Conservation (phyloP, 116 monocot species). For the Papilionanthe hybrid region DNA sequence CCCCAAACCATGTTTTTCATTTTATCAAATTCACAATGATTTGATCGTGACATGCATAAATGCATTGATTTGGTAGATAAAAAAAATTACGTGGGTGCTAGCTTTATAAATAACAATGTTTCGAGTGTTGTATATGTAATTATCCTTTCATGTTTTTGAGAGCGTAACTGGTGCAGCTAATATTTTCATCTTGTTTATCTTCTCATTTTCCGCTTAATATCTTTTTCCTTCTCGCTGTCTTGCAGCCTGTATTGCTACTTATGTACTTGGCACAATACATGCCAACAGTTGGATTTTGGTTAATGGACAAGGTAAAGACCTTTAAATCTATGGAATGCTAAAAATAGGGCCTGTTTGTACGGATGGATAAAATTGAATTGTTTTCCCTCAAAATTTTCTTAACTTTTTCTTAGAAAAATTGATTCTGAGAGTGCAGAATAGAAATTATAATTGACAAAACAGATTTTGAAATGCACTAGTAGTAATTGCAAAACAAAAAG, state of each 20-base stretch:
- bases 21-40: no score
- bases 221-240: background rate
- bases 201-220: background rate
- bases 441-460: background rate
- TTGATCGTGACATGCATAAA: no score
- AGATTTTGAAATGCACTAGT: no score
- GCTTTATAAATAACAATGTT: no score
- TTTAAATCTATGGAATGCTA: background rate
- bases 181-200: background rate
- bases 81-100: no score
- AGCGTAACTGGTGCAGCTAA: background rate
- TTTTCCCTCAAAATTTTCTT: background rate
- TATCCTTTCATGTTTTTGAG: background rate
- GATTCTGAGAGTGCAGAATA: background rate
- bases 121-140: no score
- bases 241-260: constrained; percentile 82
- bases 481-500: no score
- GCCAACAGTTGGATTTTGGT: constrained; percentile 54
- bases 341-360: background rate
- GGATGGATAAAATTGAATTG: background rate
- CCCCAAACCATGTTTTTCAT: no score
- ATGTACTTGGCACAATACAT: constrained; percentile 93
- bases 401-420: background rate
- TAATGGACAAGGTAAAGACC: constrained; percentile 80
- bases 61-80: no score